Evolutionary conservation across 208 protist species (phyloP).

Genomic region (Trypanosomatidae sp.): DNA sequence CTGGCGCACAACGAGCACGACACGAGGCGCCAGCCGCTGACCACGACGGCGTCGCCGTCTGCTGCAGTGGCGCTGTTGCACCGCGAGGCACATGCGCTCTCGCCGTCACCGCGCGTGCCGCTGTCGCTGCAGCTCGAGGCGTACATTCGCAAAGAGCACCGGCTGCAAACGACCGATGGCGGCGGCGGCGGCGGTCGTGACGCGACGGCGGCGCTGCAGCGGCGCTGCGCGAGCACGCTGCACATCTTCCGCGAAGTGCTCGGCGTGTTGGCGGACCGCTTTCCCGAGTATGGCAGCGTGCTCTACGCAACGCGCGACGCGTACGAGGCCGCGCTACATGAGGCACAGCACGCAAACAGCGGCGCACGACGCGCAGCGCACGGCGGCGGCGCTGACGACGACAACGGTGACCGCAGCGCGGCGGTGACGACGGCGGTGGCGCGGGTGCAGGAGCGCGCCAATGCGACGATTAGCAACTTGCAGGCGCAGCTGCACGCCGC

Average conservation of each 20-base stretch:
- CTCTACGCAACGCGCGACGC: constrained; percentile 68
- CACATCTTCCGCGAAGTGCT: constrained; percentile 79
- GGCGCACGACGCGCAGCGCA: constrained; percentile 23
- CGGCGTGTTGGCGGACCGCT: constrained; percentile 64
- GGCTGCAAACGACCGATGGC: constrained; percentile 53
- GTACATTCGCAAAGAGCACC: constrained; percentile 67
- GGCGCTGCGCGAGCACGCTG: constrained; percentile 56
- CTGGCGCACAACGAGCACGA: background rate
- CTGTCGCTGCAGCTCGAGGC: constrained; percentile 72
- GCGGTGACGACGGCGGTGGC: constrained; percentile 68
- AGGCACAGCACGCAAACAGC: too few species aligned
- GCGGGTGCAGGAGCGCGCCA: constrained; percentile 58
- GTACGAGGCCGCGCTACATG: constrained; percentile 60
- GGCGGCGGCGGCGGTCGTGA: too few species aligned
- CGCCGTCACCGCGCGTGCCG: constrained; percentile 7
- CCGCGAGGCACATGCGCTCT: background rate
- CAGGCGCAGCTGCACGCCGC: constrained; percentile 63
- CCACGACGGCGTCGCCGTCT: background rate
- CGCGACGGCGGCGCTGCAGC: constrained; percentile 34
- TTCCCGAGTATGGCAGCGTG: constrained; percentile 58
- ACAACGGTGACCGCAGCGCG: constrained; percentile 54
- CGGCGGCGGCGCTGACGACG: constrained; percentile 39
- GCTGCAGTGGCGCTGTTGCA: background rate
- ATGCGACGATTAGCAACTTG: constrained; percentile 74
- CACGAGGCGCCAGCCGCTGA: background rate